Percentiles rank a stretch among this genome's conserved stretches.
phyloP scores from a whole-genome alignment of 2,329 filamentous ascomycete species.

The Penicillium rolfsii region DNA sequence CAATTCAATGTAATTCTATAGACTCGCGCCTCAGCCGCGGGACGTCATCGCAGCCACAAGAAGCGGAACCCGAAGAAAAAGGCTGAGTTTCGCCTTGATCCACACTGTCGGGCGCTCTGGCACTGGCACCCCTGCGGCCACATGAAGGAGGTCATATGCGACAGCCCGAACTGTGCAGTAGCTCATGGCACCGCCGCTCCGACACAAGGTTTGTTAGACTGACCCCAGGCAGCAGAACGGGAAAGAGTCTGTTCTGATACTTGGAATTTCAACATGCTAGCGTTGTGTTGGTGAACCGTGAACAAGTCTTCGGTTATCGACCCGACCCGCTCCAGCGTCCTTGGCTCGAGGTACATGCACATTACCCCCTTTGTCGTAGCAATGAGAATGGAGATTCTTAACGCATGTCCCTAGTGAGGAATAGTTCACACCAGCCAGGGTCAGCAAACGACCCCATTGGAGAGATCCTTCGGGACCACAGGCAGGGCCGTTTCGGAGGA shows the following conservation, averaged over 20 bases:
- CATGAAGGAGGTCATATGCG: conserved; percentile 26
- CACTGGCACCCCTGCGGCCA: conserved; percentile 19
- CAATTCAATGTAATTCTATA: conserved; percentile 10
- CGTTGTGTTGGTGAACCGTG: conserved; percentile 23
- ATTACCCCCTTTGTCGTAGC: conserved; percentile 14
- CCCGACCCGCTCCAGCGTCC: conserved; percentile 26
- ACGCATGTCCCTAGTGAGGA: conserved; percentile 9
- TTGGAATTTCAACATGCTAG: conserved; percentile 13
- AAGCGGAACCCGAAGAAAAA: conserved; percentile 10
- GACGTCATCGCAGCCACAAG: conserved; percentile 14
- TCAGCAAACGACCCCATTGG: conserved; percentile 5
- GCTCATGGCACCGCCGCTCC: conserved; percentile 24
- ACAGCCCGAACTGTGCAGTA: conserved; percentile 23
- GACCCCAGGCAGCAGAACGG: conserved; percentile 22
- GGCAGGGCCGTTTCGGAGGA: conserved; percentile 15
- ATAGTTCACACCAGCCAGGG: conserved; percentile 14
- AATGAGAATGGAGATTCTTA: conserved; percentile 3
- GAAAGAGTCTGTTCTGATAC: conserved; percentile 24
- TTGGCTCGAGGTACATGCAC: conserved; percentile 21
- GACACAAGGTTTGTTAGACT: conserved; percentile 28
- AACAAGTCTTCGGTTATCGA: conserved; percentile 26
- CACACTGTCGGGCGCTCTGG: conserved; percentile 29
- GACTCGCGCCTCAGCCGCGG: conserved; percentile 21
- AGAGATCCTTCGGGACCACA: conserved; percentile 6
- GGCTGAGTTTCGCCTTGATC: conserved; percentile 24